Base-by-base conservation (phyloP, 441 rosid genomes). In the Aleurites moluccanus region DNA sequence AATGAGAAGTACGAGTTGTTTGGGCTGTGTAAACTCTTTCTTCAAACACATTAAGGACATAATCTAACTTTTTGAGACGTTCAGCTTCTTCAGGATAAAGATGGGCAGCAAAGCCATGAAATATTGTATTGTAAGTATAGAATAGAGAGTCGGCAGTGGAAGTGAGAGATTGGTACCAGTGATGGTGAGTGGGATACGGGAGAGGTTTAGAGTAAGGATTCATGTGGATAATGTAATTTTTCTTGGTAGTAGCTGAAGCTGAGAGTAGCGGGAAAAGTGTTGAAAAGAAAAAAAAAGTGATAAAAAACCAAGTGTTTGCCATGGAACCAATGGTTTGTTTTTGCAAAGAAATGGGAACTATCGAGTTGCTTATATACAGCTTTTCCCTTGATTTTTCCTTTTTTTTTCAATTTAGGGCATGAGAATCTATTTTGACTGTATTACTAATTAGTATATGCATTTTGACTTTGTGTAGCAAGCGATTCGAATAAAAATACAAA, bases 1-100 rank as follows among this genome's bases (percentile, higher is more conserved):
- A n/a, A n/a, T n/a, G n/a, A n/a, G n/a, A n/a, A n/a, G n/a, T n/a
- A 20, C 89, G 88, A 11, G 98, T 93, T 3, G 93, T 93, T 79
- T 90, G 91, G 28, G 88, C 90, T 2, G 83, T n/a, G 86, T 92
- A 91, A 13, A 91, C 53, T 3, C 86, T 78, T 47, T 92, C 97
- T 69, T 88, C 92, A 73, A 85, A 89, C 20, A 94, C 85, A 15
- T 85, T 88, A 68, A 92, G 77, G 52, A 94, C 88, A 14, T 84
- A 77, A 21, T 83, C 84, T 2, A 87, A 85, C 10, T 73, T 27
- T 11, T 83, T 84, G 23, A 92, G 91, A 2, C 83, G 0, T 4
- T 86, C 83, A 2, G 82, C 94, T 77, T 89, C 85, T 21, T 74
- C 73, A 1, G 88, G 78, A 56, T 80, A 78, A 15, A 94, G 97